Evolutionary conservation across 495 filamentous ascomycete genomes (phyloP).

Genomic region (Trichodelitschia bisporula): DNA sequence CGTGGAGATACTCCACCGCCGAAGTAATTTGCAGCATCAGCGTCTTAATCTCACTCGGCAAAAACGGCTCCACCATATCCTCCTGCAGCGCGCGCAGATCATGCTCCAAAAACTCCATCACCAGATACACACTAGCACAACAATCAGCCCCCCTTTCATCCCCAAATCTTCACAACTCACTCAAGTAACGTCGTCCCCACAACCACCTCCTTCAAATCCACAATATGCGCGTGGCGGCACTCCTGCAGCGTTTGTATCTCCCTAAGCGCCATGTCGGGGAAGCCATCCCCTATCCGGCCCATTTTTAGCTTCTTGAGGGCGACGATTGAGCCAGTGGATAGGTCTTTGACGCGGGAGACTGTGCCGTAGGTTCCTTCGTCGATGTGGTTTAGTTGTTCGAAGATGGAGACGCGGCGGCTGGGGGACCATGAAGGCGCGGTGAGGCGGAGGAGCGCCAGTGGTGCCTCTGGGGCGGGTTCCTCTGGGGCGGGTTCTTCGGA

Average conservation of each 20-base stretch:
- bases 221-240: conserved; percentile 48
- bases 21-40: conserved; percentile 60
- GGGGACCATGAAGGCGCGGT: conserved; percentile 41
- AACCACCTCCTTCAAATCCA: conserved; percentile 63
- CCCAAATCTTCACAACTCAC: conserved; percentile 20
- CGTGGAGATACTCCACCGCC: conserved; percentile 69
- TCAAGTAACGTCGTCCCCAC: conserved; percentile 59
- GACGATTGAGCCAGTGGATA: conserved; percentile 59
- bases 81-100: conserved; percentile 86
- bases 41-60: conserved; percentile 81
- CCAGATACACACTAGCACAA: conserved; percentile 54
- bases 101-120: conserved; percentile 96
- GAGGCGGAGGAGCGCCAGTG: conserved; percentile 40
- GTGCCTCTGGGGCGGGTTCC: background rate
- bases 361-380: conserved; percentile 92
- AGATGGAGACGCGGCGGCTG: conserved; percentile 67
- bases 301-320: conserved; percentile 91
- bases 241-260: conserved; percentile 58
- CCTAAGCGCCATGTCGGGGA: conserved; percentile 76
- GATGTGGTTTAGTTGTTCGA: conserved; percentile 83
- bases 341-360: conserved; percentile 70
- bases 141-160: background rate
- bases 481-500: conserved; percentile 9
- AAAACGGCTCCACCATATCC: conserved; percentile 83
- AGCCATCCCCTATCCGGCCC: conserved; percentile 57